Percentiles rank a stretch among this genome's conserved stretches.
Evolutionary conservation across 257 asterid genomes (phyloP).

Genomic region (Solanum tarijense): DNA sequence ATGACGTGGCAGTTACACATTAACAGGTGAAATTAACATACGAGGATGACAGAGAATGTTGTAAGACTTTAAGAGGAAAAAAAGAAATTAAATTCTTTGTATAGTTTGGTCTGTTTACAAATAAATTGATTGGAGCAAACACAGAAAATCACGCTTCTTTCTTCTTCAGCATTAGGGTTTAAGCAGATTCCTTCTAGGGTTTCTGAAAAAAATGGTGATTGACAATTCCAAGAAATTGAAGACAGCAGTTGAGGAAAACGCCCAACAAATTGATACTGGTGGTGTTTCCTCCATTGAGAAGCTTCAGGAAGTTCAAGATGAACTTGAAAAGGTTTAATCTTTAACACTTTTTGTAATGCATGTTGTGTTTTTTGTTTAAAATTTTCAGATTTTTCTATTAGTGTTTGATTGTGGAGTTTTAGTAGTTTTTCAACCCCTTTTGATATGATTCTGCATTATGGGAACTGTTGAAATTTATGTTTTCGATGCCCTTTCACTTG

Average conservation of each 20-base stretch:
- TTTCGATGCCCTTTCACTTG: neutral
- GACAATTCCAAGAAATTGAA: slow-evolving; percentile 31
- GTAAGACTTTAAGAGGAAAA: neutral
- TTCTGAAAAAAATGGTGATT: slow-evolving; percentile 21
- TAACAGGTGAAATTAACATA: neutral
- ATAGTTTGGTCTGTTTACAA: neutral
- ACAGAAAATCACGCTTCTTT: neutral
- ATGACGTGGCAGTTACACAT: neutral
- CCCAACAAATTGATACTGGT: slow-evolving; percentile 9
- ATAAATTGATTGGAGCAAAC: neutral
- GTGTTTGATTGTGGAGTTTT: neutral
- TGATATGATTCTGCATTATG: neutral
- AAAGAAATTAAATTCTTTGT: neutral
- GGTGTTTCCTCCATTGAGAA: slow-evolving; percentile 23
- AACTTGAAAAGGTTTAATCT: slow-evolving; percentile 32
- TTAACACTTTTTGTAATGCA: neutral
- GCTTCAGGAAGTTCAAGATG: slow-evolving; percentile 39
- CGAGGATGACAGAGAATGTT: slow-evolving; percentile 1
- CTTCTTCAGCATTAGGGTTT: slow-evolving; percentile 14
- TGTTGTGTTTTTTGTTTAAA: neutral
- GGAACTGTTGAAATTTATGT: neutral
- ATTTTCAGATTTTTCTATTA: neutral
- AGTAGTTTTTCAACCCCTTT: neutral
- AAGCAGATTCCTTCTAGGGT: neutral
- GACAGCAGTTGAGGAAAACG: slow-evolving; percentile 21